Conservation (phyloP, 441 rosid genomes). For the Corymbia citriodora region DNA sequence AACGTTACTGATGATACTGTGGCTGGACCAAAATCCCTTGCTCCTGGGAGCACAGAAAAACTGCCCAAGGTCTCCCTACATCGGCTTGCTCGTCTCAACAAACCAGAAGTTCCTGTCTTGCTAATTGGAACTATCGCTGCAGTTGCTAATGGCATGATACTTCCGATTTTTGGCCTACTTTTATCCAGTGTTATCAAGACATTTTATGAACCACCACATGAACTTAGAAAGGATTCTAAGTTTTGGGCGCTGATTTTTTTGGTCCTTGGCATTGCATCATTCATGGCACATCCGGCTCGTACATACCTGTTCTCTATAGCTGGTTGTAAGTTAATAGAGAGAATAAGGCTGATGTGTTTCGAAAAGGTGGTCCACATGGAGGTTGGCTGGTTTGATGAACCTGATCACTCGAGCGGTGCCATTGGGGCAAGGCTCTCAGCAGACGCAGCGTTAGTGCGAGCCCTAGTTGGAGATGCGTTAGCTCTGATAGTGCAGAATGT, state of each 20-base stretch:
- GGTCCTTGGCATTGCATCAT: neutral
- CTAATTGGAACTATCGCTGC: neutral
- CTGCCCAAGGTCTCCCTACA: neutral
- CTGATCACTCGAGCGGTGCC: neutral
- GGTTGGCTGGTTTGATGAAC: slow-evolving; percentile 1
- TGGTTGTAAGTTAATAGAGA: neutral
- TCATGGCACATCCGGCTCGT: neutral
- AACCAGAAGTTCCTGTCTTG: neutral
- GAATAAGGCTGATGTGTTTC: neutral
- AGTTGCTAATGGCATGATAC: neutral
- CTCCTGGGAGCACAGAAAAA: neutral
- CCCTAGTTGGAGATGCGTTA: neutral
- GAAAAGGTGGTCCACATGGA: neutral
- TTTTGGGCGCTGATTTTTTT: neutral
- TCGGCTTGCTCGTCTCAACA: neutral
- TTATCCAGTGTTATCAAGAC: neutral
- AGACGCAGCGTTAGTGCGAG: neutral
- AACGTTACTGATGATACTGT: neutral
- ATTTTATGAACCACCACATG: neutral
- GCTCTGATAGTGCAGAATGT: neutral
- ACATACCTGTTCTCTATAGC: neutral
- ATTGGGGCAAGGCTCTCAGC: neutral
- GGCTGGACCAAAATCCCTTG: neutral
- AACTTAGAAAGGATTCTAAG: neutral
- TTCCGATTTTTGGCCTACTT: neutral